Base-by-base conservation (phyloP, 129 eudicot genomes). In the Flaveria robusta region DNA sequence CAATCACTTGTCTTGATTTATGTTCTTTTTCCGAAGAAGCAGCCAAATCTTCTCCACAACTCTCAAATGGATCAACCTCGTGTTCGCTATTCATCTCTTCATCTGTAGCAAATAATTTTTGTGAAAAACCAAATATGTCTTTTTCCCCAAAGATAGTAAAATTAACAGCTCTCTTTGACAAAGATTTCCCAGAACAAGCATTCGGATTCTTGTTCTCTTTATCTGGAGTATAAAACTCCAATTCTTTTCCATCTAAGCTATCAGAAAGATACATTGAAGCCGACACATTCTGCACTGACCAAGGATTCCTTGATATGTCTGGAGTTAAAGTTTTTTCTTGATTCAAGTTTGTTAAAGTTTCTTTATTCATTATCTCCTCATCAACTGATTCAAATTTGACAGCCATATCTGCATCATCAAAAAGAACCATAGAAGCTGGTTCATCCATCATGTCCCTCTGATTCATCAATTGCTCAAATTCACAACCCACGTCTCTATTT, bases 191-290 rank as follows among this genome's bases (percentile, higher is more conserved):
- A 41, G 68, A 70, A 78, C 16, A 81, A 76, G 87, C 70, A 72
- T 78, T 74, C 3, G 89, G 90, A 65, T 87, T 34, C 45, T 22
- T 67, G 80, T 95, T 91, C 81, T 87, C 96, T 70, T 86, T 95
- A 69, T 84, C 91, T 65, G 95, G 89, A 43, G 95, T 89, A 75
- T 84, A 89, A 9, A 60, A 39, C 66, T 89, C 87, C 58, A 79
- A 79, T 27, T 80, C 88, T 5, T 64, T 47, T 49, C 68, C 84
- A 47, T 52, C 83, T 68, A 68, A 56, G 34, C 66, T 72, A 49
- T 69, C 52, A 18, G 77, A 76, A 46, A 79, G 81, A 43, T 31
- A 77, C 79, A 66, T 65, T 39, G 83, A 70, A 76, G 69, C 45
- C 26, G 81, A 74, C 66, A 64, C 76, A 66, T 41, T 58, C 68